These are phyloP conservation scores for Martensiomyces pterosporus DNA, from an alignment of 192 early-diverging fungal genomes.

Conservation along the genomic window DNA sequence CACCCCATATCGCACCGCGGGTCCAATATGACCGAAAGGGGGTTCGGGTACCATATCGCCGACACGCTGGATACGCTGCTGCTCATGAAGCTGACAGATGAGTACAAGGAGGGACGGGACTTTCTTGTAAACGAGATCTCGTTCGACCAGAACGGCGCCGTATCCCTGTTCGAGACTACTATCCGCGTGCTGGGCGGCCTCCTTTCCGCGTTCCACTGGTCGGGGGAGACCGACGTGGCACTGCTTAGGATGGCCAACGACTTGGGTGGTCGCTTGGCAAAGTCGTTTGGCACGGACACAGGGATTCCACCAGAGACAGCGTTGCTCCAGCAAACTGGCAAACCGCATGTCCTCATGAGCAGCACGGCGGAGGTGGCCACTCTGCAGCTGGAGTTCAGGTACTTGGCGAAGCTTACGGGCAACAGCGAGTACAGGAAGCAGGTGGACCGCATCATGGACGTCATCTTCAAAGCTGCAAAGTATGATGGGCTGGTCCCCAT, in stretches of 20 bases:
- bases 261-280: constrained; percentile 66
- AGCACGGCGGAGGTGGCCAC: constrained; percentile 71
- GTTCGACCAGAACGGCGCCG: constrained; percentile 58
- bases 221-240: constrained; percentile 51
- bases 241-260: constrained; percentile 70
- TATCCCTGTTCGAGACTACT: constrained; percentile 82
- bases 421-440: constrained; percentile 66
- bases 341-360: constrained; percentile 13
- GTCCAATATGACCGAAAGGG: constrained; percentile 55
- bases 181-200: constrained; percentile 83
- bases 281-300: constrained; percentile 52
- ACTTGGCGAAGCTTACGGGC: constrained; percentile 71
- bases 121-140: constrained; percentile 62
- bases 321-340: constrained; percentile 16
- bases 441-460: constrained; percentile 58
- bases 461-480: constrained; percentile 21
- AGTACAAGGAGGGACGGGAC: constrained; percentile 64
- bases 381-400: constrained; percentile 86
- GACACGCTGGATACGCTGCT: constrained; percentile 84
- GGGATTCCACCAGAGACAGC: constrained; percentile 44
- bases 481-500: constrained; percentile 70
- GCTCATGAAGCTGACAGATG: constrained; percentile 68
- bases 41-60: constrained; percentile 80
- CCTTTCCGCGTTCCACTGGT: constrained; percentile 67
- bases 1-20: constrained; percentile 66